Base-by-base conservation (phyloP, 148 eudicot species). In the Beta vulgaris region DNA sequence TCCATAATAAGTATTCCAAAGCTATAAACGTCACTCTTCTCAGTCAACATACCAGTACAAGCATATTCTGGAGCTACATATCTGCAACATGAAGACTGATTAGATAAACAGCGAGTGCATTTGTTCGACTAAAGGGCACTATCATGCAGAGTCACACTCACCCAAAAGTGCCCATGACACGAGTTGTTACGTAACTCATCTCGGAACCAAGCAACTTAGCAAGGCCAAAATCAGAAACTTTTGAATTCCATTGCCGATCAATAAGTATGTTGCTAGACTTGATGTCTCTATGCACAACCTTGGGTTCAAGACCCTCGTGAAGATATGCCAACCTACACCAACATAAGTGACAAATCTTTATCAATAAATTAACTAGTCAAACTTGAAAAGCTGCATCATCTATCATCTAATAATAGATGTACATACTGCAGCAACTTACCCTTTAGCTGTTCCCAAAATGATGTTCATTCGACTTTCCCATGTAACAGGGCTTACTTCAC, bases 121-220 rank as follows among this genome's bases (percentile, higher is more conserved):
- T n/a, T 44, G 15, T 72, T 58, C 34, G 32, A 67, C 57, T 32
- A 26, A 53, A 72, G 37, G 35, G 44, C 19, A 9, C 26, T 35
- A 67, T n/a, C n/a, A n/a, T n/a, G n/a, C n/a, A n/a, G n/a, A 46
- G 6, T 40, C 35, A 26, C 62, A 84, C 88, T 86, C 69, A 92
- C 97, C 97, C 97, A 73, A 90, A 90, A 36, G 97, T 93, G 51
- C 98, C 98, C 98, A 93, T 93, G 49, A 93, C 98, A 48, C 98
- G 96, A 61, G 98, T 93, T 28, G 98, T 93, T 67, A 93, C 93
- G 34, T 91, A 91, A 70, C 88, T 87, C 32, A 54, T 88, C 81
- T 93, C 98, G 23, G 98, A 86, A 78, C 84, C 77, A 43, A 93
- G 84, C 79, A 93, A 85, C 86, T 93, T 93, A 64, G 98, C 96